phyloP scores from a whole-genome alignment of 148 eudicot species.

The Rhododendron williamsianum region DNA sequence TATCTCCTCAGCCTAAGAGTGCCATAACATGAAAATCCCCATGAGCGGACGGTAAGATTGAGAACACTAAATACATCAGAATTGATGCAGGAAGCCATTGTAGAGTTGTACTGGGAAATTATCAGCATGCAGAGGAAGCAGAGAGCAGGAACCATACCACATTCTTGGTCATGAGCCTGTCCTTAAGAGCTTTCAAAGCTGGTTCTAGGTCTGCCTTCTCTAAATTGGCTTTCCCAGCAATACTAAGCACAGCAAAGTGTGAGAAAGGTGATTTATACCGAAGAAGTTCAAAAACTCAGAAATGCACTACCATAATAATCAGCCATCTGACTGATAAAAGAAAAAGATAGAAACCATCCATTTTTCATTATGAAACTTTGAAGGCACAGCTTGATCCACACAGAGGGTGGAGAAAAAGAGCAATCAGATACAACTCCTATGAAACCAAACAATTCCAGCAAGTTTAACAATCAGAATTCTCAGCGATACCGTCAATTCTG shows the following conservation, averaged over 20 bases:
- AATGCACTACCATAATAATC: not conserved
- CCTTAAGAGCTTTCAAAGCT: slow-evolving; percentile 89
- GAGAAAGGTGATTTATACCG: not conserved
- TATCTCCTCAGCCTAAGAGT: slow-evolving; percentile 82
- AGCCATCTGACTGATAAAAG: not conserved
- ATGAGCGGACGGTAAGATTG: slow-evolving; percentile 5
- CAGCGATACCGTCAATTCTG: not conserved
- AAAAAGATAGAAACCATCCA: not conserved
- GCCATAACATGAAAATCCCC: slow-evolving; percentile 14
- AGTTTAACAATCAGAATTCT: not conserved
- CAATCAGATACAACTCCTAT: not conserved
- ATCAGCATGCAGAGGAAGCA: not conserved
- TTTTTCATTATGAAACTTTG: not conserved
- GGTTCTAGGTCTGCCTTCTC: slow-evolving; percentile 87
- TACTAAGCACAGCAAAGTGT: slow-evolving; percentile 45
- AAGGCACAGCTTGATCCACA: not conserved
- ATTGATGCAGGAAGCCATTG: too few relatives aligned
- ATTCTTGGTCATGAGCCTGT: slow-evolving; percentile 97
- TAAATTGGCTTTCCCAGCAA: slow-evolving; percentile 92
- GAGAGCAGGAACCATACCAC: slow-evolving; percentile 63
- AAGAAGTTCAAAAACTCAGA: not conserved
- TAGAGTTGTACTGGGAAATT: too few relatives aligned
- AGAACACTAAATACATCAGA: not conserved
- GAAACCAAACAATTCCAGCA: not conserved
- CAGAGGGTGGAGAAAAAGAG: not conserved